phyloP scores from a whole-genome alignment of 1,139 yeast genomes.

The Hanseniaspora sp. region DNA sequence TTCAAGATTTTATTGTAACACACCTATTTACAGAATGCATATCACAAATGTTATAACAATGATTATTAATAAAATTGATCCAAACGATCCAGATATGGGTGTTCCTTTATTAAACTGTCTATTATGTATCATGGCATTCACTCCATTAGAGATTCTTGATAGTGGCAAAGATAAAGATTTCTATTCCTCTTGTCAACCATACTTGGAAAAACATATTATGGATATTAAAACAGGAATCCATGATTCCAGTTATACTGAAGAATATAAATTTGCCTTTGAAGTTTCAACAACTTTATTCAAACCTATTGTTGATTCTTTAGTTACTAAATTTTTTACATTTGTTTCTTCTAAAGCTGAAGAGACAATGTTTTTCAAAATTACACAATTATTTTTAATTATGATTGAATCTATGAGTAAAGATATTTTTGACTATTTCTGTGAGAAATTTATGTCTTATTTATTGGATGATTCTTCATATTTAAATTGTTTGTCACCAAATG shows the following conservation, averaged over 20 bases:
- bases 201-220: conserved; percentile 54
- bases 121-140: conserved; percentile 58
- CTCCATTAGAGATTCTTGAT: conserved; percentile 53
- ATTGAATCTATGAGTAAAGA: conserved; percentile 63
- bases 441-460: conserved; percentile 43
- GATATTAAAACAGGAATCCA: conserved; percentile 33
- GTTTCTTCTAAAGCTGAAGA: conserved; percentile 67
- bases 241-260: conserved; percentile 33
- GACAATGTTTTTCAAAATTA: conserved; percentile 33
- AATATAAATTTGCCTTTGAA: conserved; percentile 47
- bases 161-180: conserved; percentile 44
- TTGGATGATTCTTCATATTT: conserved; percentile 58
- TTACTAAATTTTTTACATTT: conserved; percentile 51
- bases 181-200: conserved; percentile 36
- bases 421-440: conserved; percentile 34
- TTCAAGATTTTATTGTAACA: conserved; percentile 54
- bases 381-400: conserved; percentile 57
- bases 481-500: conserved; percentile 27
- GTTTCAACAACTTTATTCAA: conserved; percentile 69
- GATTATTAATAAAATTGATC: conserved; percentile 72
- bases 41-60: conserved; percentile 60
- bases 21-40: conserved; percentile 65
- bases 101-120: conserved; percentile 59
- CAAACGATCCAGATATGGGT: conserved; percentile 73
- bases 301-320: conserved; percentile 46